A percentile compares a stretch with the other conserved stretches of the same genome.
These are phyloP conservation scores for Debaryomyces robertsiae DNA, from an alignment of 1,139 yeast species.

Conservation along the genomic window DNA sequence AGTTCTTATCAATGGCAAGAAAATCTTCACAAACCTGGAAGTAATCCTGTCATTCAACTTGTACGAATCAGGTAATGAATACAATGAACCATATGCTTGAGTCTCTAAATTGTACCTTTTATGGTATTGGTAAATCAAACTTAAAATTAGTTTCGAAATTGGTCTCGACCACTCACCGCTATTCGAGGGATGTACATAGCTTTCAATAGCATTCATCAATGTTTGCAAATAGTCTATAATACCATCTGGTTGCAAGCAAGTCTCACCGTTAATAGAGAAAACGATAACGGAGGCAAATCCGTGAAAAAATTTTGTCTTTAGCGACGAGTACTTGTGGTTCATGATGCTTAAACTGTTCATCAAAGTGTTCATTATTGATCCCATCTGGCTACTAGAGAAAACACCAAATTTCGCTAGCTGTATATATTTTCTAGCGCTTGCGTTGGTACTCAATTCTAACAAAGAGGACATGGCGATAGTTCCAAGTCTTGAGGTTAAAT, in stretches of 20 bases:
- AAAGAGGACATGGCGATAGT: conserved; percentile 58
- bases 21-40: conserved; percentile 53
- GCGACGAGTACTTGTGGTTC: conserved; percentile 41
- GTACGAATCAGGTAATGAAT: conserved; percentile 47
- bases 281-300: conserved; percentile 67
- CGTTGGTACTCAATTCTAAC: conserved; percentile 30
- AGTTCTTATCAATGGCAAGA: conserved; percentile 60
- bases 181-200: conserved; percentile 92
- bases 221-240: conserved; percentile 57
- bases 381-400: conserved; percentile 61
- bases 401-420: conserved; percentile 53
- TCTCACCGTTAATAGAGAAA: conserved; percentile 61
- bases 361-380: conserved; percentile 57
- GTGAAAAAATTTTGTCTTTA: conserved; percentile 49
- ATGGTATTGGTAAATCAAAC: conserved; percentile 59
- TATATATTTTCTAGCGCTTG: conserved; percentile 16
- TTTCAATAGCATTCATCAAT: conserved; percentile 69
- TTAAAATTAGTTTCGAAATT: conserved; percentile 63
- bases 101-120: conserved; percentile 56
- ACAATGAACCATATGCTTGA: conserved; percentile 39
- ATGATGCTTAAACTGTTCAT: conserved; percentile 55
- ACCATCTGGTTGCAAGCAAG: conserved; percentile 41
- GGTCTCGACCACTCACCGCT: conserved; percentile 80
- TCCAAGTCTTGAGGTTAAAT: conserved; percentile 67
- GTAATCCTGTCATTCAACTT: conserved; percentile 49